Base-by-base conservation (phyloP, 1,284 basidiomycete genomes). In the Cutaneotrichosporon mucoides region DNA sequence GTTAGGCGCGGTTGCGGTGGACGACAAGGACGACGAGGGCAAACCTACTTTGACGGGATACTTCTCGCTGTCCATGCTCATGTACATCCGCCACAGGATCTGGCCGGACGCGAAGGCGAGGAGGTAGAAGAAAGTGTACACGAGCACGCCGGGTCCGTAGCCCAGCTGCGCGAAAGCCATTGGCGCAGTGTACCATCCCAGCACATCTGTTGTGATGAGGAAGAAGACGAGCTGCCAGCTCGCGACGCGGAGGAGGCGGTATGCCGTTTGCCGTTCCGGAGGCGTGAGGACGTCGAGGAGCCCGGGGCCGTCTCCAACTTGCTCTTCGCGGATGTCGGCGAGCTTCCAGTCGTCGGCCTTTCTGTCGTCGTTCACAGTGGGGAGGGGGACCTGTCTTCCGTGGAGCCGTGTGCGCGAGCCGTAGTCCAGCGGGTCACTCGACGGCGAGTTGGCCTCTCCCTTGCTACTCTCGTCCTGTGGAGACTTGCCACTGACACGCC, bases 181-280 rank as follows among this genome's bases (percentile, higher is more conserved):
- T 0, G 73, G 71, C 0, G 74, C 68, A 45, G 71, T 69, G 61
- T 68, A 73, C n/a, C 73, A 75, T 7, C 77, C 77, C 1, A 75
- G 60, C 40, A 77, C 66, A 55, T 68, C 65, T 4, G 58, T 59
- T 12, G 40, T 56, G 47, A 64, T 64, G 24, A 65, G 58, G 59
- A 56, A 65, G 53, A 65, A 60, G 33, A 62, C 61, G 13, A 62
- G 43, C 48, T 65, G 64, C 64, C 64, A 65, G 36, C 43, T 49
- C 4, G 59, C 45, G 7, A 57, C 49, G n/a, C 64, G 64, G 12
- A 65, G 48, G 24, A 65, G 49, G 11, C 59, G 56, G 42, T 60
- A 60, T 4, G 55, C 57, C n/a, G 24, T 53, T 33, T 49, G 45
- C 13, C 45, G 37, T 41, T 56, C 59, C 2, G 40, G 7, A 1